Base-by-base conservation (phyloP, 1,284 basidiomycete species). In the Spongiforma sp. region DNA sequence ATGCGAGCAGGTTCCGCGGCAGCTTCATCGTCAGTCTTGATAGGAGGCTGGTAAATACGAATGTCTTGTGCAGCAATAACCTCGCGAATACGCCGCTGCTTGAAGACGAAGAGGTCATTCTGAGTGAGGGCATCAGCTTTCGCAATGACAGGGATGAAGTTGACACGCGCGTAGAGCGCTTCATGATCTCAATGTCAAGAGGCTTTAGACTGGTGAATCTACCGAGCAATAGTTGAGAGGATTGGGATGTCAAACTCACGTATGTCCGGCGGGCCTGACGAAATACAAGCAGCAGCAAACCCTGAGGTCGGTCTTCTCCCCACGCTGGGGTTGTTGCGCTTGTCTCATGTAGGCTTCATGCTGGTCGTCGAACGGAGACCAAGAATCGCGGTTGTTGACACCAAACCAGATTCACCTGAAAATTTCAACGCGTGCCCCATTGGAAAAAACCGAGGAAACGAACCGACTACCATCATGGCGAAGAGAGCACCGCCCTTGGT, bases 291-390 rank as follows among this genome's bases (percentile, higher is more conserved):
- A 84, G 21, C 96, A 96, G 73, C 99, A 98, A 17, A 96, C 88
- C 69, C 96, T 87, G 84, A 99, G 99, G 82, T 99, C 98, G 77
- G 92, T 94, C 86, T 99, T 99, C 72, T 97, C 94, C 66, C 82
- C 84, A 65, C 98, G 87, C 81, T 94, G 89, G 15, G 98, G 98
- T 80, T 99, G 98, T 81, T 99, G 98, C 82, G 99, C 97, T 82
- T 99, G 97, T 64, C 97, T 89, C 97, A 99, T 99, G 82, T 97
- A 99, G 36, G 93, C 92, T 81, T 99, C 98, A 79, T 99, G 97
- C 83, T 99, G 97, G 84, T 99, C 98, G 79, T 99, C 98, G 74
- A 99, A 95, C 79, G 98, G 97, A 26, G 89, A 86, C 97, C 97
- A 99, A 52, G 94, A 95, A 80, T 99, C 97, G 66, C 95, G 90